phyloP scores from a whole-genome alignment of 169 alveolate species.

The Plasmodium berghei region DNA sequence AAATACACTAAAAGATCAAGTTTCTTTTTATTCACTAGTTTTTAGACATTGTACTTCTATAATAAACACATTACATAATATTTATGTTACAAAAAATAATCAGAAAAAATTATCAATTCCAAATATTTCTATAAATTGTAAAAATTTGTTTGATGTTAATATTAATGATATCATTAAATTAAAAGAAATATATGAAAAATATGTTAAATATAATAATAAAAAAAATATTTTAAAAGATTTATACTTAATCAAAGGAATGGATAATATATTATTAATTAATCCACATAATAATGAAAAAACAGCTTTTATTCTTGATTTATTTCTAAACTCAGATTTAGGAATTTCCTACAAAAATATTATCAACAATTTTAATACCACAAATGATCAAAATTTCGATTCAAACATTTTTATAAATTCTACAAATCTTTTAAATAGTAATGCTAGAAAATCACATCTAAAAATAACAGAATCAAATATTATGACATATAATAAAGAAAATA shows the following conservation, averaged over 20 bases:
- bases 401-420: too few relatives aligned
- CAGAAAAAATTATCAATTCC: neutral
- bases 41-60: conserved; percentile 20
- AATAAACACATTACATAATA: conserved; percentile 16
- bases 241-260: neutral
- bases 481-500: too few relatives aligned
- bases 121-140: neutral
- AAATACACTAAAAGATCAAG: conserved; percentile 5
- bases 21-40: conserved; percentile 29
- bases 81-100: neutral
- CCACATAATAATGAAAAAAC: too few relatives aligned
- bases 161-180: conserved; percentile 5
- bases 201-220: neutral
- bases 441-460: too few relatives aligned
- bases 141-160: neutral
- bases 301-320: too few relatives aligned
- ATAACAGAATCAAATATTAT: too few relatives aligned
- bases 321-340: too few relatives aligned
- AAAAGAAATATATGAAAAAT: conserved; percentile 18
- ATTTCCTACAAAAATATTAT: too few relatives aligned
- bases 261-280: neutral
- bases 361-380: too few relatives aligned
- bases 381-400: too few relatives aligned
- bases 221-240: neutral
- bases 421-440: too few relatives aligned